Evolutionary conservation across 179 eudicot genomes (phyloP), one percentile per base, ranked within the genome.

Genomic region (Carnegiea gigantea): DNA sequence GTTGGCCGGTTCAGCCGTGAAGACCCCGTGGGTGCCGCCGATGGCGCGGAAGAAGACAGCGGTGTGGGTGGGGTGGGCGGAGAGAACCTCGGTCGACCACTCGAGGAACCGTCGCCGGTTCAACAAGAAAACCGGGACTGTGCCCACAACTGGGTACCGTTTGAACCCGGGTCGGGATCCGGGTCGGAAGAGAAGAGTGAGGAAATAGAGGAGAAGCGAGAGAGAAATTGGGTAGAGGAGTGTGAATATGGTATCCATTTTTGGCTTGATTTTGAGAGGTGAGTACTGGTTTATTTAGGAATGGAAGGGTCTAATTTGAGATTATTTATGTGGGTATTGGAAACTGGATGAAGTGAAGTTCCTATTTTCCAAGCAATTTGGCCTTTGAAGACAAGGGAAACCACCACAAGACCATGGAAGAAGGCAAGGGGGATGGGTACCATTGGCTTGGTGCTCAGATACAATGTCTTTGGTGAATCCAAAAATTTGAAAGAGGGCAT

Each of bases 101-200:
- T 95, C 93, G 4, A 90, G 92, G 81, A 95, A 89, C 30, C 92
- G 90, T 80, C 88, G 89, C 64, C 96, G 93, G 86, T 95, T 92
- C 8, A 38, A 49, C 75, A 92, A 21, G 82, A 93, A 92, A 1
- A 83, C 90, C 0, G 97, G 98, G 8, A 91, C 79, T 53, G 90
- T 68, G 21, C 98, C 98, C 12, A 93, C 43, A 0, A 95, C 36
- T 4, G 97, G 98, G 87, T 91, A 88, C 78, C 23, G 38, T 71
- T 79, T 86, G 85, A 93, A 93, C 46, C 95, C 97, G 15, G 23
- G 73, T 33, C 9, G 23, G 82, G 73, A 70, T 3, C 46, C 43
- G 44, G 44, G 73, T 70, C 9, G 4, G 73, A 36, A 15, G 46
- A 70, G 11, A 65, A 65, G 5, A 13, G 71, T 28, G 13, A 65